Base-by-base conservation (phyloP, 2,329 filamentous ascomycete species). In the Blastomyces gilchristii region DNA sequence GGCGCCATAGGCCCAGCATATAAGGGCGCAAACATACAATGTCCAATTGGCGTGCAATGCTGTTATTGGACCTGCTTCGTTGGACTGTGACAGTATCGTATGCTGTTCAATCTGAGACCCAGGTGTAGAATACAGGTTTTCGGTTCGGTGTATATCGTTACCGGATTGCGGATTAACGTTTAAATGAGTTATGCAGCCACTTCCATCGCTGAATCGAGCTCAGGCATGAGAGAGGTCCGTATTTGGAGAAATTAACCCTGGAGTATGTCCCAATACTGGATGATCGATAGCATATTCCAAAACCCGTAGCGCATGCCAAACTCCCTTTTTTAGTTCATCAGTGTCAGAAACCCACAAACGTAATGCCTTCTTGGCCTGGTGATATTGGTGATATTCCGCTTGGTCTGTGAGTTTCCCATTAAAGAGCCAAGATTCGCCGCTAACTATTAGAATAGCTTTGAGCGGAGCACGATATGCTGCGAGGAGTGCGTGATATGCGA, bases 361-460 rank as follows among this genome's bases (percentile, higher is more conserved):
- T 14, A 75, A 63, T 41, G 62, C 68, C 39, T 63, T 64, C 62
- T 74, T 75, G 2, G 72, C 71, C 16, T 64, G 58, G 50, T 68
- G 66, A 57, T 74, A 75, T 47, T 64, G 58, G 50, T 68, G 66
- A 57, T 74, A 75, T 47, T 73, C 70, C 5, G 66, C 63, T 67
- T 74, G 69, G 22, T 71, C 67, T 49, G 71, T 67, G 25, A 75
- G 64, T 64, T 74, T 75, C 58, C 69, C 70, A 56, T 72, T 73
- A 63, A 74, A 70, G 52, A 74, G 67, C 73, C 73, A 75, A 3
- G 72, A 74, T 65, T 75, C 72, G 39, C 73, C 72, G 56, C 70
- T 71, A n/a, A 74, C 72, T 6, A 71, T 69, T 41, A 75, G 66
- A 22, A 75, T 65, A 54, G 69, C 65, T 18, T 68, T 70, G 49